A percentile compares a stretch with the other conserved stretches of the same genome.
phyloP scores from a whole-genome alignment of 805 yeast genomes.

The Saccharomycopsis sp. region DNA sequence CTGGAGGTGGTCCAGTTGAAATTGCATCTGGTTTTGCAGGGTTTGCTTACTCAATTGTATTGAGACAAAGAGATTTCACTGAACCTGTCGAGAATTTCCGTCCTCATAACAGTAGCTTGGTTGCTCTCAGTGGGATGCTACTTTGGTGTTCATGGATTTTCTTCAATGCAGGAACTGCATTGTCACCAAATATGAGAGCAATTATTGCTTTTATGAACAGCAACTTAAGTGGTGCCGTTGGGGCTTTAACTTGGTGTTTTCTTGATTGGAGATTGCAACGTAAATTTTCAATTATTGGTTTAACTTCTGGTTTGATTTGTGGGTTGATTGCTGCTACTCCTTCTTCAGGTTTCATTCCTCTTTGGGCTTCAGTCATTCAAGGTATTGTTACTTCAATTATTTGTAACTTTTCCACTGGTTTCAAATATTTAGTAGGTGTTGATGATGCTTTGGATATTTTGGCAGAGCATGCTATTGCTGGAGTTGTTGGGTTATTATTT shows the following conservation, averaged over 20 bases:
- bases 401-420: conserved; percentile 85
- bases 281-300: conserved; percentile 91
- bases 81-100: conserved; percentile 75
- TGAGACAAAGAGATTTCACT: conserved; percentile 72
- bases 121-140: conserved; percentile 79
- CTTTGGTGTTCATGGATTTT: conserved; percentile 96
- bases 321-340: conserved; percentile 98
- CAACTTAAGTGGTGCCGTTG: conserved; percentile 81
- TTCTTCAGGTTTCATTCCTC: conserved; percentile 81
- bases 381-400: conserved; percentile 76
- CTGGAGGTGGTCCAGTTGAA: conserved; percentile 98
- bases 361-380: conserved; percentile 83
- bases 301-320: conserved; percentile 92
- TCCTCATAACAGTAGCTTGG: conserved; percentile 91
- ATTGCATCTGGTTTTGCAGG: conserved; percentile 89
- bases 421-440: conserved; percentile 71
- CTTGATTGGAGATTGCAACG: conserved; percentile 82
- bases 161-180: conserved; percentile 87
- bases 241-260: conserved; percentile 87
- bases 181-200: conserved; percentile 75
- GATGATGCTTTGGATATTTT: conserved; percentile 93
- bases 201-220: conserved; percentile 90
- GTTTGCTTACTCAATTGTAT: conserved; percentile 71
- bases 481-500: conserved; percentile 82
- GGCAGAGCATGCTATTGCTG: conserved; percentile 99